Evolutionary conservation across 2,329 filamentous ascomycete species (phyloP).

Genomic region (Colletotrichum limetticola): DNA sequence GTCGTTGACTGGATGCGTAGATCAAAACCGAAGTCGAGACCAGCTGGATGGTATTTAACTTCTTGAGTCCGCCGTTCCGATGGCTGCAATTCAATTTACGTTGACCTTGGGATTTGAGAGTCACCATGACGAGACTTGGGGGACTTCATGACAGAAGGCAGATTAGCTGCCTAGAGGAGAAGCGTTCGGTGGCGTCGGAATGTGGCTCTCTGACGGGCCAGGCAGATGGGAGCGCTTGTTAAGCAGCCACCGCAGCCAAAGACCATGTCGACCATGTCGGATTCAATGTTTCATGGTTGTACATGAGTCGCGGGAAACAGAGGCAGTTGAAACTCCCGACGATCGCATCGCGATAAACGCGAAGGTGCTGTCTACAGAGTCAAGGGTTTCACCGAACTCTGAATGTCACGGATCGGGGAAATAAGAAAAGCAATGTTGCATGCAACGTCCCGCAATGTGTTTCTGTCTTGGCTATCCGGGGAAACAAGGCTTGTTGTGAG

Average conservation of each 20-base stretch:
- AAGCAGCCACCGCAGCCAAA: slow-evolving; percentile 40
- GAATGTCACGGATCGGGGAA: neutral
- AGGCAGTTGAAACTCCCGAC: neutral
- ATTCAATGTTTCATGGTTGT: neutral
- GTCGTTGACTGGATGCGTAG: neutral
- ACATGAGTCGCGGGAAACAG: neutral
- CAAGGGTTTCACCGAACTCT: neutral
- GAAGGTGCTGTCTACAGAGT: neutral
- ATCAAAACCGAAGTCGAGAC: neutral
- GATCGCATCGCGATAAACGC: neutral
- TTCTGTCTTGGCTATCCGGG: neutral
- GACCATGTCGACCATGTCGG: neutral
- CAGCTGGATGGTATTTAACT: neutral
- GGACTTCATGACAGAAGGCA: slow-evolving; percentile 40
- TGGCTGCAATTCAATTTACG: neutral
- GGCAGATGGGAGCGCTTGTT: slow-evolving; percentile 38
- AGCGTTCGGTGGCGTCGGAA: slow-evolving; percentile 41
- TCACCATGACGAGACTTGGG: slow-evolving; percentile 31
- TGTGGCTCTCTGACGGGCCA: slow-evolving; percentile 42
- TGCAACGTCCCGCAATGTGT: neutral
- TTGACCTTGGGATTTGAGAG: slow-evolving; percentile 4
- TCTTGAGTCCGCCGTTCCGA: neutral
- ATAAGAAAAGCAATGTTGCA: slow-evolving; percentile 7
- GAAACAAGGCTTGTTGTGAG: neutral
- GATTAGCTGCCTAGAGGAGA: slow-evolving; percentile 41